Percentiles rank a stretch among this genome's conserved stretches.
These are phyloP conservation scores for Phaeophleospora eucalypticola DNA, from an alignment of 2,329 filamentous ascomycete species.

Conservation along the genomic window DNA sequence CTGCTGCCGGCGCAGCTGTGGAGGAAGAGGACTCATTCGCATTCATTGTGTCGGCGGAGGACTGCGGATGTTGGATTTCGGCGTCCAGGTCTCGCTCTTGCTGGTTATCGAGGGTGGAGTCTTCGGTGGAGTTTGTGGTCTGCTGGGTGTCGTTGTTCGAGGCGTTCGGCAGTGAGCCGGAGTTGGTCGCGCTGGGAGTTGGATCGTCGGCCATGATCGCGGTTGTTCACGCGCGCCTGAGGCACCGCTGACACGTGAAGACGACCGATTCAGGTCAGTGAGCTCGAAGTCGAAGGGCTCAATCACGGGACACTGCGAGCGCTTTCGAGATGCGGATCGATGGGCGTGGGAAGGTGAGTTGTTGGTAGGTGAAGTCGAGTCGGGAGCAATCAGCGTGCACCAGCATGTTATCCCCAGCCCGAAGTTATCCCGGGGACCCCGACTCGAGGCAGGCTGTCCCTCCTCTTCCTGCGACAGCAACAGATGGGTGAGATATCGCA, in stretches of 20 bases:
- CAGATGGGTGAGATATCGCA: constrained; percentile 6
- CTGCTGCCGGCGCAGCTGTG: constrained; percentile 36
- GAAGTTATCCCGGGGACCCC: neutral
- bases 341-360: constrained; percentile 5
- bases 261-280: constrained; percentile 6
- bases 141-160: constrained; percentile 7
- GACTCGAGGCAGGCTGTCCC: neutral
- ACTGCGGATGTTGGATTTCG: constrained; percentile 31
- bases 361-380: too few species aligned
- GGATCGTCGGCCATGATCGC: constrained; percentile 19
- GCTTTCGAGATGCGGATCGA: neutral
- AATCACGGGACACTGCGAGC: constrained; percentile 1
- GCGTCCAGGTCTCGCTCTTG: constrained; percentile 35
- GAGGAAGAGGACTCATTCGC: constrained; percentile 41
- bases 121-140: constrained; percentile 12
- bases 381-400: constrained; percentile 11
- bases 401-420: neutral
- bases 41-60: constrained; percentile 26
- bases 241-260: constrained; percentile 11
- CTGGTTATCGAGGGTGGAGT: constrained; percentile 37
- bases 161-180: constrained; percentile 2
- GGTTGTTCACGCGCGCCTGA: constrained; percentile 10
- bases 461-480: constrained; percentile 1
- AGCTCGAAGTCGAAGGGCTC: constrained; percentile 13
- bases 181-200: constrained; percentile 13